Conservation (phyloP, 208 protist species). For the Leishmania arabica region DNA sequence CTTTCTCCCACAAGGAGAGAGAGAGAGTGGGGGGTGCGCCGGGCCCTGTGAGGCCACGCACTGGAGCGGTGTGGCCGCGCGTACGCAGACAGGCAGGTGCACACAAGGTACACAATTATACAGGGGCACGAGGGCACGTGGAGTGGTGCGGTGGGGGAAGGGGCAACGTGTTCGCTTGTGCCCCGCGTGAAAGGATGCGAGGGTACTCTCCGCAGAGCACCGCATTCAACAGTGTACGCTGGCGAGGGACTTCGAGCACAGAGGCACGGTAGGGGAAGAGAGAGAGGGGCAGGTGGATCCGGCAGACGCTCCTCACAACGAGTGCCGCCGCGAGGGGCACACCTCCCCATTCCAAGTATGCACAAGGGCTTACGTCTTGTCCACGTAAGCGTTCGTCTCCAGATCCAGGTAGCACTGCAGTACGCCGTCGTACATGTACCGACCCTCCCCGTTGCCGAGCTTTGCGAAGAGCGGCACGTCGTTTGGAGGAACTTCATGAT, state of each 20-base stretch:
- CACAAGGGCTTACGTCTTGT: not conserved
- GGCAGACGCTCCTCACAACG: not conserved
- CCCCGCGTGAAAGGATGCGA: not conserved
- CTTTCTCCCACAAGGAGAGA: not conserved
- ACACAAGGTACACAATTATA: not conserved
- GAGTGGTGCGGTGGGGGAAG: too few species aligned
- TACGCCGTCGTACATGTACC: constrained; percentile 76
- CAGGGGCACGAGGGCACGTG: not conserved
- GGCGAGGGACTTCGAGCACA: not conserved
- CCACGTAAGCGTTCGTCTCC: constrained; percentile 55
- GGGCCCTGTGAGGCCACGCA: not conserved
- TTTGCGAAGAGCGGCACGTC: not conserved
- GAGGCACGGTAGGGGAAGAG: not conserved
- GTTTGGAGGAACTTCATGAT: not conserved
- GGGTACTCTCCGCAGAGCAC: not conserved
- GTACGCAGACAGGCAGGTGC: not conserved
- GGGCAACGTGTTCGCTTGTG: not conserved
- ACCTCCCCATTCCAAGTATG: not conserved
- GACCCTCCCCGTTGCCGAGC: not conserved
- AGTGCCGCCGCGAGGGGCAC: not conserved
- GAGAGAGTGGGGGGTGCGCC: too few species aligned
- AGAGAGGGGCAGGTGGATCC: not conserved
- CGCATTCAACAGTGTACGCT: not conserved
- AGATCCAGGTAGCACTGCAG: constrained; percentile 74
- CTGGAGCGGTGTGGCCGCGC: not conserved